phyloP scores from a whole-genome alignment of 2,329 filamentous ascomycete genomes.

The Monosporascus ibericus region DNA sequence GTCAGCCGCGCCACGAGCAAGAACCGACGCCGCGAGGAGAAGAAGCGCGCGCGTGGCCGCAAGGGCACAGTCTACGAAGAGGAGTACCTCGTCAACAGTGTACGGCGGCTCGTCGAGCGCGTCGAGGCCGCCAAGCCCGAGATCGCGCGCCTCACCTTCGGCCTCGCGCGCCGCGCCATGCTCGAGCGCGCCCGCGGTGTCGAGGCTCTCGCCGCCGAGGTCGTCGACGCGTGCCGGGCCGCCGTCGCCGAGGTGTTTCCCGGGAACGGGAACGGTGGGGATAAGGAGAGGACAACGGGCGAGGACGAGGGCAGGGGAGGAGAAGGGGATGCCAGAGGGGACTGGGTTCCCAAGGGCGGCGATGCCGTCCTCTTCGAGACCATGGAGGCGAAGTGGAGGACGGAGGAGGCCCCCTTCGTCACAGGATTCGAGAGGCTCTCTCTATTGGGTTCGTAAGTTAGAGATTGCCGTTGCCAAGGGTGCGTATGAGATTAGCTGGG shows the following conservation, averaged over 20 bases:
- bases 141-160: slow-evolving; percentile 67
- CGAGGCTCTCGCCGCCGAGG: slow-evolving; percentile 66
- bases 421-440: slow-evolving; percentile 42
- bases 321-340: slow-evolving; percentile 20
- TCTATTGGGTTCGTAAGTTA: slow-evolving; percentile 36
- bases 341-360: slow-evolving; percentile 36
- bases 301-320: slow-evolving; percentile 12
- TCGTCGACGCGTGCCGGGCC: slow-evolving; percentile 61
- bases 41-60: slow-evolving; percentile 88
- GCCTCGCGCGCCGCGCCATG: slow-evolving; percentile 75
- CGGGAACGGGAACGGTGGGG: slow-evolving; percentile 11
- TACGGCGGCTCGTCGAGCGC: slow-evolving; percentile 75
- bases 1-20: slow-evolving; percentile 77
- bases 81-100: slow-evolving; percentile 88
- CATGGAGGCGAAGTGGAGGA: slow-evolving; percentile 38
- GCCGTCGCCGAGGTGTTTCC: slow-evolving; percentile 67
- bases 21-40: slow-evolving; percentile 83
- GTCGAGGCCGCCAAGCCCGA: slow-evolving; percentile 70
- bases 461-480: no score
- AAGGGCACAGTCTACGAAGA: slow-evolving; percentile 98
- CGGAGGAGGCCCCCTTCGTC: slow-evolving; percentile 43
- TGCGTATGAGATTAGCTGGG: no score
- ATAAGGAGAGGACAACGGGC: slow-evolving; percentile 9
- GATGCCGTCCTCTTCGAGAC: slow-evolving; percentile 48
- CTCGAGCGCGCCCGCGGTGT: slow-evolving; percentile 77